Evolutionary conservation across 2,329 filamentous ascomycete species (phyloP).

Genomic region (Coleophoma crateriformis): DNA sequence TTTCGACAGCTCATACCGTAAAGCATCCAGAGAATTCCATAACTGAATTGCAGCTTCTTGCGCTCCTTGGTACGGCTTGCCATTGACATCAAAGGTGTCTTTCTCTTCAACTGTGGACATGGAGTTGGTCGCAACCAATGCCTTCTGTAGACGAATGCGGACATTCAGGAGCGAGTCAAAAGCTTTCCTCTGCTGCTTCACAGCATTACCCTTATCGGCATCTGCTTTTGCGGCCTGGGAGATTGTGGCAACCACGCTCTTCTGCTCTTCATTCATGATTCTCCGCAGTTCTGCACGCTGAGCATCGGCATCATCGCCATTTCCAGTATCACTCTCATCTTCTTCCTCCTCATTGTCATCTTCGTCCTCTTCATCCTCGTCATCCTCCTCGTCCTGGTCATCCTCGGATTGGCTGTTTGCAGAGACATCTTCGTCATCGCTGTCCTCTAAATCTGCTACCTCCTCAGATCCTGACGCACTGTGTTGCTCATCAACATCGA

Average conservation of each 20-base stretch:
- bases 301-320: slow-evolving; percentile 25
- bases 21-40: slow-evolving; percentile 72
- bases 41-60: slow-evolving; percentile 82
- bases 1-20: slow-evolving; percentile 55
- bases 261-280: slow-evolving; percentile 64
- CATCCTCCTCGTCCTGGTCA: slow-evolving; percentile 25
- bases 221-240: slow-evolving; percentile 66
- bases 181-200: slow-evolving; percentile 77
- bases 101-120: slow-evolving; percentile 44
- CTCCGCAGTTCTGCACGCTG: slow-evolving; percentile 56
- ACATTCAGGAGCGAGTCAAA: slow-evolving; percentile 88
- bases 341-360: slow-evolving; percentile 29
- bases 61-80: slow-evolving; percentile 62
- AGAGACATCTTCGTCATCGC: slow-evolving; percentile 17
- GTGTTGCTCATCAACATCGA: slow-evolving; percentile 24
- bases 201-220: slow-evolving; percentile 76
- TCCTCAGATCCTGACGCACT: slow-evolving; percentile 26
- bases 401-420: slow-evolving; percentile 6
- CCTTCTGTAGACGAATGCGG: slow-evolving; percentile 90
- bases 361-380: slow-evolving; percentile 23
- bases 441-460: slow-evolving; percentile 15
- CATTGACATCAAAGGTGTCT: slow-evolving; percentile 30
- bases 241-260: slow-evolving; percentile 55
- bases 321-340: slow-evolving; percentile 17
- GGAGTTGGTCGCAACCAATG: slow-evolving; percentile 75